A percentile compares a stretch with the other conserved stretches of the same genome.
phyloP scores from a whole-genome alignment of 805 yeast species.

The Zygosaccharomyces kombuchaensis region DNA sequence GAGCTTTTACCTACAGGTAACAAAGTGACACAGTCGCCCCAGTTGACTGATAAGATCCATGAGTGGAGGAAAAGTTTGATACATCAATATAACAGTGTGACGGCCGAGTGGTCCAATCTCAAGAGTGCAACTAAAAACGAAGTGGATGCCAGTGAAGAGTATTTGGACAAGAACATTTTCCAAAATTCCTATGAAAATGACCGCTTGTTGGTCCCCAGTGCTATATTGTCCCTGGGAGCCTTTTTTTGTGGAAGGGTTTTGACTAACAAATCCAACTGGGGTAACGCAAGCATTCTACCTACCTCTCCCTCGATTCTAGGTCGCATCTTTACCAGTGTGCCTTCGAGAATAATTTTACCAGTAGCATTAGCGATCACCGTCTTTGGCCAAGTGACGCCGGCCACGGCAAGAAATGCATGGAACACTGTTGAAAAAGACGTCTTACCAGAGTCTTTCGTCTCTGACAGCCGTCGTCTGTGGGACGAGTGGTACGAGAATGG shows the following conservation, averaged over 20 bases:
- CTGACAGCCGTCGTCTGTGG: constrained; percentile 13
- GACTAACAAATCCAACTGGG: constrained; percentile 28
- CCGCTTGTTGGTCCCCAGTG: constrained; percentile 26
- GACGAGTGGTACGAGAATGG: constrained; percentile 12
- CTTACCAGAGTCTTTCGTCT: constrained; percentile 18
- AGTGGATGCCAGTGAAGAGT: constrained; percentile 13
- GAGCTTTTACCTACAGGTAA: constrained; percentile 15
- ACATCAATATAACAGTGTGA: constrained; percentile 10
- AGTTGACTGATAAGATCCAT: constrained; percentile 13
- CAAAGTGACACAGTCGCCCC: constrained; percentile 13
- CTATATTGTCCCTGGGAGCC: constrained; percentile 26
- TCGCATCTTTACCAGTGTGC: constrained; percentile 21
- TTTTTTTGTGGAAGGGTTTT: constrained; percentile 29
- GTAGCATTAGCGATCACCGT: constrained; percentile 21
- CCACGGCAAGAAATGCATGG: constrained; percentile 22
- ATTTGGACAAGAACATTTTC: constrained; percentile 20
- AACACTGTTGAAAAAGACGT: constrained; percentile 17
- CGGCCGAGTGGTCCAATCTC: constrained; percentile 21
- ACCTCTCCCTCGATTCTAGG: constrained; percentile 15
- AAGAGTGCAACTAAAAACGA: constrained; percentile 16
- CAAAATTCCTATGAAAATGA: constrained; percentile 22
- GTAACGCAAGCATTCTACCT: constrained; percentile 10
- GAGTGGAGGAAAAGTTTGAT: constrained; percentile 13
- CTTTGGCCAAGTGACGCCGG: constrained; percentile 25
- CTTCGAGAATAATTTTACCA: constrained; percentile 28